Conservation (phyloP, 208 protist genomes). For the Leishmania amazonensis region DNA sequence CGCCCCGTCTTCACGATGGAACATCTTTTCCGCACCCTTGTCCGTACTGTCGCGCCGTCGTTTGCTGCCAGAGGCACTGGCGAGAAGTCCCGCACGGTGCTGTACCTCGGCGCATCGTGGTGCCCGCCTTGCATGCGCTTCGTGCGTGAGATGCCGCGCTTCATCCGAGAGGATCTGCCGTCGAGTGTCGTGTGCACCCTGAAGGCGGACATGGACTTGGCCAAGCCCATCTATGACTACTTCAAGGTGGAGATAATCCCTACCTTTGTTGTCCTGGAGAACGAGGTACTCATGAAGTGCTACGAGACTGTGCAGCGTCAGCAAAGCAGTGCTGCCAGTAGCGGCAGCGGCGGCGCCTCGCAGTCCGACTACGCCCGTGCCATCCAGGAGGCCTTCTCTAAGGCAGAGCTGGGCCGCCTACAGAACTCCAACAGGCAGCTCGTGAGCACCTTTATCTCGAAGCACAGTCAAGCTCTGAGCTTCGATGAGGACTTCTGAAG, state of each 20-base stretch:
- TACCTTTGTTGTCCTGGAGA: slow-evolving; percentile 79
- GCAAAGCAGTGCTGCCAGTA: not conserved
- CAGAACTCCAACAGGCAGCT: slow-evolving; percentile 71
- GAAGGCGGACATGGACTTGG: slow-evolving; percentile 87
- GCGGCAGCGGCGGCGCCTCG: slow-evolving; percentile 5
- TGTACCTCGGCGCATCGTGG: slow-evolving; percentile 85
- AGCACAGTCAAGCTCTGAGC: slow-evolving; percentile 50
- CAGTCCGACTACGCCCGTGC: slow-evolving; percentile 10
- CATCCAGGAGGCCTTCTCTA: slow-evolving; percentile 37
- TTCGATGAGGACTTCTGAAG: slow-evolving; percentile 86
- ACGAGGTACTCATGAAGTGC: slow-evolving; percentile 47
- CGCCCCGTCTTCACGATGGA: slow-evolving; percentile 67
- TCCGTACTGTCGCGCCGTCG: slow-evolving; percentile 23
- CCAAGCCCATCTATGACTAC: slow-evolving; percentile 67
- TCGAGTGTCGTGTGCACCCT: slow-evolving; percentile 40
- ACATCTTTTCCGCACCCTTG: slow-evolving; percentile 57
- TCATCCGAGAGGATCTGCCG: slow-evolving; percentile 53
- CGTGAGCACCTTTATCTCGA: slow-evolving; percentile 72
- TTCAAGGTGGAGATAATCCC: slow-evolving; percentile 82
- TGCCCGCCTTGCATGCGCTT: slow-evolving; percentile 88
- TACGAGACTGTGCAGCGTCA: slow-evolving; percentile 25
- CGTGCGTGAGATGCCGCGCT: slow-evolving; percentile 50
- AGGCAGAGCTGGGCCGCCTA: slow-evolving; percentile 60
- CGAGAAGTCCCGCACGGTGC: slow-evolving; percentile 39
- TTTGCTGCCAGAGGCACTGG: slow-evolving; percentile 9